A percentile compares a stretch with the other conserved stretches of the same genome.
These are phyloP conservation scores for Ustilago trichophora DNA, from an alignment of 1,284 basidiomycete genomes.

Conservation along the genomic window DNA sequence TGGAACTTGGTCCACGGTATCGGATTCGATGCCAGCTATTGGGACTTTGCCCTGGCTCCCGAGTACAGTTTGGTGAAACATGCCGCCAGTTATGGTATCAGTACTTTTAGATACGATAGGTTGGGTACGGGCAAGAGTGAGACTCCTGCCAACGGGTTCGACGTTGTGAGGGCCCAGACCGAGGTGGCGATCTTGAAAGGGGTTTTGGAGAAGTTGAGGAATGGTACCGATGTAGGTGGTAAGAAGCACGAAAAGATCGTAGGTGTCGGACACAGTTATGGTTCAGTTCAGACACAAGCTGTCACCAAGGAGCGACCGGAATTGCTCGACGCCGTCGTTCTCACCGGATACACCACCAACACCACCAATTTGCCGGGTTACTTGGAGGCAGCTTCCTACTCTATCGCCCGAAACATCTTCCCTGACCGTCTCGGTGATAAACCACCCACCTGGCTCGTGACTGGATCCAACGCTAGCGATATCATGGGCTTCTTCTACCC, in stretches of 20 bases:
- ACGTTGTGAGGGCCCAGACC: conserved; percentile 64
- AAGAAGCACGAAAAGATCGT: conserved; percentile 33
- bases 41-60: conserved; percentile 28
- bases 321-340: conserved; percentile 63
- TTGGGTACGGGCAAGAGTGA: conserved; percentile 63
- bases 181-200: conserved; percentile 65
- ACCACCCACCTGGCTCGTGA: conserved; percentile 48
- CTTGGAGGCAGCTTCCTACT: conserved; percentile 57
- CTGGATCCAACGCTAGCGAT: conserved; percentile 62
- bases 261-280: conserved; percentile 50
- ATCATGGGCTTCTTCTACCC: conserved; percentile 67
- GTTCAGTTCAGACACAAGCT: conserved; percentile 56
- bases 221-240: conserved; percentile 31
- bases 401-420: conserved; percentile 60
- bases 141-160: conserved; percentile 61
- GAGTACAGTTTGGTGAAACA: conserved; percentile 44
- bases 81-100: conserved; percentile 47
- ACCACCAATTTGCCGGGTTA: conserved; percentile 45
- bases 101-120: conserved; percentile 66
- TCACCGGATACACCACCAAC: conserved; percentile 66
- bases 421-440: conserved; percentile 22
- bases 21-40: conserved; percentile 49
- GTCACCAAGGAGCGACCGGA: conserved; percentile 50
- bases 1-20: conserved; percentile 46
- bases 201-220: conserved; percentile 58